phyloP scores from a whole-genome alignment of 2,329 filamentous ascomycete genomes.

The Arthrinium puccinioides region DNA sequence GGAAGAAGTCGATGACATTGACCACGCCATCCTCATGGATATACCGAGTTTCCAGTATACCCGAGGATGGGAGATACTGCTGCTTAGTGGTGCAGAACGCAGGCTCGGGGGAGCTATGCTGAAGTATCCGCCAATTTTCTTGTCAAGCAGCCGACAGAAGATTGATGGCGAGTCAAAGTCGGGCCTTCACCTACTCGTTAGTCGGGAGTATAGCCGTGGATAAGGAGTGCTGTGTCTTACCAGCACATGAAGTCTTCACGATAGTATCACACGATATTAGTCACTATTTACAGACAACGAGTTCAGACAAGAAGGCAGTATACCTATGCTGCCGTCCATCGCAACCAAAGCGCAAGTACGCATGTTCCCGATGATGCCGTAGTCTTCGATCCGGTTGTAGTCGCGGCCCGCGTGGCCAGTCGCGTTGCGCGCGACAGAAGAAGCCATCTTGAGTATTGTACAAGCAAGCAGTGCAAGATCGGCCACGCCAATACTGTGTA shows the following conservation, averaged over 20 bases:
- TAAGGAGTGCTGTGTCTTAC: too few species aligned
- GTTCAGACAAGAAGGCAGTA: too few species aligned
- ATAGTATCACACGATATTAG: background rate
- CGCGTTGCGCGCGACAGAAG: conserved; percentile 8
- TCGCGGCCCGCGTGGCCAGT: conserved; percentile 25
- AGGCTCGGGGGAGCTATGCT: conserved; percentile 50
- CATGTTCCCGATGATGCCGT: conserved; percentile 78
- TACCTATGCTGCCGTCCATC: conserved; percentile 58
- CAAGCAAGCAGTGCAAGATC: too few species aligned
- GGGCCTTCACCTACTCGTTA: conserved; percentile 40
- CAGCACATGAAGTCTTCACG: conserved; percentile 66
- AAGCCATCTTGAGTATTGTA: too few species aligned
- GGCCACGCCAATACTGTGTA: too few species aligned
- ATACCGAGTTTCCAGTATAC: conserved; percentile 71
- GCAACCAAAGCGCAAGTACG: conserved; percentile 69
- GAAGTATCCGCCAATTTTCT: conserved; percentile 68
- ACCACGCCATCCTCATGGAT: conserved; percentile 70
- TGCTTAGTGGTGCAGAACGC: conserved; percentile 63
- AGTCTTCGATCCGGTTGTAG: conserved; percentile 63
- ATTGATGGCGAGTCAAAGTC: conserved; percentile 72
- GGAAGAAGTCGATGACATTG: conserved; percentile 70
- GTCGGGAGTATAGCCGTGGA: background rate
- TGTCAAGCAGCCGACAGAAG: conserved; percentile 68
- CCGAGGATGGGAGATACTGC: conserved; percentile 68
- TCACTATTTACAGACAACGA: too few species aligned